phyloP scores from a whole-genome alignment of 139 green algal genomes.

The Closterium sp. region DNA sequence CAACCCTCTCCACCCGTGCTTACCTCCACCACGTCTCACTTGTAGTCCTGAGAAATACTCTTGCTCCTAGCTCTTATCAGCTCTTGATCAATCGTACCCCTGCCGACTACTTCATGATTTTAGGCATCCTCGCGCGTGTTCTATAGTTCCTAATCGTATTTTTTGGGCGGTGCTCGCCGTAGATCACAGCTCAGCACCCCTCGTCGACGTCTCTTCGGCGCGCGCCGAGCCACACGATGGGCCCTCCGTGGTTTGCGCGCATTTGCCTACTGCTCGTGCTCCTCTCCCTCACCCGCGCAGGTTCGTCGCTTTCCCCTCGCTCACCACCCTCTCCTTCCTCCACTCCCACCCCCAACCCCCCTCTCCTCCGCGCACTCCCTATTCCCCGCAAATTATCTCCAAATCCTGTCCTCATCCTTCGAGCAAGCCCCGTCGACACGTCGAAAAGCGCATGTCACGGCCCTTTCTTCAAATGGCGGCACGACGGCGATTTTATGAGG shows the following conservation, averaged over 20 bases:
- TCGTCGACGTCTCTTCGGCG: background rate
- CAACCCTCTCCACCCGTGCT: background rate
- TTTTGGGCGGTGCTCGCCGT: no score
- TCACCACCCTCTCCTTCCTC: no score
- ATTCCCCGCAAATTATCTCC: no score
- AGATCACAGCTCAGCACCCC: no score
- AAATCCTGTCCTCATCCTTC: no score
- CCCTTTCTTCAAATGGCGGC: no score
- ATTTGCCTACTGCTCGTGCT: background rate
- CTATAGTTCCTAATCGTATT: background rate
- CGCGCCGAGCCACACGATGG: background rate
- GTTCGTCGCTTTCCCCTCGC: background rate
- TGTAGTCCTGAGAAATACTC: background rate
- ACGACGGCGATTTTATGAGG: no score
- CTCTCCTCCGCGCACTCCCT: background rate
- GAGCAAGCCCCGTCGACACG: no score
- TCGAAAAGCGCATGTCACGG: no score
- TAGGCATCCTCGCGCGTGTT: background rate
- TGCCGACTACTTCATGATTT: background rate
- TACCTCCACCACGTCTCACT: background rate
- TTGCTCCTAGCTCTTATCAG: background rate
- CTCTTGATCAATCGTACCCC: background rate
- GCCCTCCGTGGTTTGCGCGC: background rate
- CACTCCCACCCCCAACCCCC: no score
- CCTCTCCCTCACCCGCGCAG: background rate